Evolutionary conservation across 2,329 filamentous ascomycete genomes (phyloP), one percentile per base, ranked within the genome.

Genomic region (Harringtonia aguacate): DNA sequence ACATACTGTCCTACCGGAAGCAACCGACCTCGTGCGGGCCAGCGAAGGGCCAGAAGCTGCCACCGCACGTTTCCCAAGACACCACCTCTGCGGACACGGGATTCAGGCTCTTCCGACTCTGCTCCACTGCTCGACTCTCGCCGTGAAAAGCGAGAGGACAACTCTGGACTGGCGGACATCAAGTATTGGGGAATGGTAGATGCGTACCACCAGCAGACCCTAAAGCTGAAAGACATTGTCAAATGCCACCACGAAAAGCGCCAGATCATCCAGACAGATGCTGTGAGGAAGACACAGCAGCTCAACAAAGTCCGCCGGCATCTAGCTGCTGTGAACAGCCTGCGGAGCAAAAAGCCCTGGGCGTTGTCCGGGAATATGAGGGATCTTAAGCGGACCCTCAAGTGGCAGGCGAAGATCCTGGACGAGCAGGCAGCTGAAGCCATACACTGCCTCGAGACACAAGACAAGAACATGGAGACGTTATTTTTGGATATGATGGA

Each of bases 151-250:
- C 22, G 4, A 4, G 13, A 15, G 5, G 9, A 10, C n/a, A 15
- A 27, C 10, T 20, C 15, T 3, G n/a, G 10, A 20, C 21, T 22
- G 8, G 10, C 12, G 4, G 17, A n/a, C 22, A 20, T 35, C n/a
- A 21, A 28, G 8, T 13, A 34, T 4, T 4, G 21, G 10, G 39
- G 17, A 7, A 41, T 41, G 14, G 22, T 33, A 4, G 17, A 43
- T 24, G 28, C 17, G 13, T 43, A 37, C 28, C 41, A 43, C 41
- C 17, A 43, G 41, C 34, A 37, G 18, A 43, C 41, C 35, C 24
- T 37, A 20, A 37, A 36, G 28, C 35, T 43, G 9, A 31, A 29
- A n/a, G 34, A 37, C 27, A 37, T 37, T 24, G 27, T 31, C 41
- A 13, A 22, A 13, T 13, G 9, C 29, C 31, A 39, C 21, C 31